phyloP scores from a whole-genome alignment of 2,329 filamentous ascomycete species.

The Sporothrix euskadiensis region DNA sequence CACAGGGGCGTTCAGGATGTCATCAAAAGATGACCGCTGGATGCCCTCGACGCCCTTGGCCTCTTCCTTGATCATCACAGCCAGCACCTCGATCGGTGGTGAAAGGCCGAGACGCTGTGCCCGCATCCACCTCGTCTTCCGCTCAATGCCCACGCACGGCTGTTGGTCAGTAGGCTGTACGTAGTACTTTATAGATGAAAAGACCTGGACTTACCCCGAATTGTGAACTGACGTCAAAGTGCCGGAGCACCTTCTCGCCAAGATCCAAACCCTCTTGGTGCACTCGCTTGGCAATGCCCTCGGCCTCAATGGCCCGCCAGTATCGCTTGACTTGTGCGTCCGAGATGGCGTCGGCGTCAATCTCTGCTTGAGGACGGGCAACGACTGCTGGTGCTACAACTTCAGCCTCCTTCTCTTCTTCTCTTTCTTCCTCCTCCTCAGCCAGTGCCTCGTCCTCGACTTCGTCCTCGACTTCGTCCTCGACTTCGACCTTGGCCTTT shows the following conservation, averaged over 20 bases:
- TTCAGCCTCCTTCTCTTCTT: constrained; percentile 35
- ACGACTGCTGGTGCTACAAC: constrained; percentile 35
- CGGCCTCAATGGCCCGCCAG: constrained; percentile 71
- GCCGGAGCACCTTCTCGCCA: constrained; percentile 82
- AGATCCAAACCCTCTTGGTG: constrained; percentile 73
- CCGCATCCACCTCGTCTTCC: constrained; percentile 83
- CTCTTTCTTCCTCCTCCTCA: neutral
- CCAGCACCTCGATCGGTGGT: constrained; percentile 86
- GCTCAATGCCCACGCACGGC: constrained; percentile 84
- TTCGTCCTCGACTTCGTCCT: neutral
- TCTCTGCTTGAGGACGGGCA: constrained; percentile 49
- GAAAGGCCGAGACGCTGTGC: constrained; percentile 80
- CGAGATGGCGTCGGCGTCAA: constrained; percentile 63
- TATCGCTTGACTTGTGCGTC: constrained; percentile 72
- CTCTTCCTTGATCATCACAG: constrained; percentile 75
- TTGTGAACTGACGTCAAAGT: constrained; percentile 89
- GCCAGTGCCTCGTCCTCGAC: neutral
- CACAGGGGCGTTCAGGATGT: constrained; percentile 55
- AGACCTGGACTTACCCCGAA: constrained; percentile 72
- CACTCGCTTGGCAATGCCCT: constrained; percentile 67
- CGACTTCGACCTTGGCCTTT: neutral
- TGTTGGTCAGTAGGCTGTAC: constrained; percentile 41
- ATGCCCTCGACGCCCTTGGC: constrained; percentile 53
- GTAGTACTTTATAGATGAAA: neutral
- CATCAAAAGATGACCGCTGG: constrained; percentile 74